A percentile compares a stretch with the other conserved stretches of the same genome.
Conservation (phyloP, 2,329 filamentous ascomycete genomes). For the Calonectria honghensis region DNA sequence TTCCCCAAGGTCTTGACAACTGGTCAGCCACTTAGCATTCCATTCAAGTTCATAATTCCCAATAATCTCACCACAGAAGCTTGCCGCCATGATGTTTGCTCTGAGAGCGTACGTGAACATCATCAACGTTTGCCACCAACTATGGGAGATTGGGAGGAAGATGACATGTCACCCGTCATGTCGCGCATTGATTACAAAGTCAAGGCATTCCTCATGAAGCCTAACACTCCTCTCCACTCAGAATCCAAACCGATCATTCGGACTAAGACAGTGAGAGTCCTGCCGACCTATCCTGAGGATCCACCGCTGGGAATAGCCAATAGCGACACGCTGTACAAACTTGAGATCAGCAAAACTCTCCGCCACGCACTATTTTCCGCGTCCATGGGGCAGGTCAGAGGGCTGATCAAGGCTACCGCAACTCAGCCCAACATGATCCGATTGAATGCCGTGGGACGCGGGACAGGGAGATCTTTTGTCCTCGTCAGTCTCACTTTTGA, state of each 20-base stretch:
- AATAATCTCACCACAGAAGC: slow-evolving; percentile 1
- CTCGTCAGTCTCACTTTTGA: neutral
- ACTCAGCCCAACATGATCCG: slow-evolving; percentile 1
- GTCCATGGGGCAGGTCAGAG: neutral
- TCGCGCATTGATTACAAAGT: slow-evolving; percentile 10
- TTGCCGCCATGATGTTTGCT: neutral
- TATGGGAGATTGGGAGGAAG: slow-evolving; percentile 8
- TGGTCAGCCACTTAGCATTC: neutral
- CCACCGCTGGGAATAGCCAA: neutral
- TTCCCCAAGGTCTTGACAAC: neutral
- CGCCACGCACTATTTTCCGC: neutral
- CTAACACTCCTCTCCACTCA: neutral
- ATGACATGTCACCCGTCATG: slow-evolving; percentile 8
- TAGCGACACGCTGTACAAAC: neutral
- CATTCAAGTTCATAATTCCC: slow-evolving; percentile 9
- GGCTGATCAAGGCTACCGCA: neutral
- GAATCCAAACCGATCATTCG: neutral
- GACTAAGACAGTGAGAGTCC: neutral
- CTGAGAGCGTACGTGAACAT: neutral
- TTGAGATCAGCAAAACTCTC: neutral
- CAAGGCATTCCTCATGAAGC: slow-evolving; percentile 4
- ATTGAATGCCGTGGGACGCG: slow-evolving; percentile 1
- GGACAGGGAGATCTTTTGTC: neutral
- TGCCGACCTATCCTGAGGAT: neutral
- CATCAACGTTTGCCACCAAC: slow-evolving; percentile 1